Percentiles rank a stretch among this genome's conserved stretches.
Conservation (phyloP, 768 basidiomycete genomes). For the Cubamyces sp. region DNA sequence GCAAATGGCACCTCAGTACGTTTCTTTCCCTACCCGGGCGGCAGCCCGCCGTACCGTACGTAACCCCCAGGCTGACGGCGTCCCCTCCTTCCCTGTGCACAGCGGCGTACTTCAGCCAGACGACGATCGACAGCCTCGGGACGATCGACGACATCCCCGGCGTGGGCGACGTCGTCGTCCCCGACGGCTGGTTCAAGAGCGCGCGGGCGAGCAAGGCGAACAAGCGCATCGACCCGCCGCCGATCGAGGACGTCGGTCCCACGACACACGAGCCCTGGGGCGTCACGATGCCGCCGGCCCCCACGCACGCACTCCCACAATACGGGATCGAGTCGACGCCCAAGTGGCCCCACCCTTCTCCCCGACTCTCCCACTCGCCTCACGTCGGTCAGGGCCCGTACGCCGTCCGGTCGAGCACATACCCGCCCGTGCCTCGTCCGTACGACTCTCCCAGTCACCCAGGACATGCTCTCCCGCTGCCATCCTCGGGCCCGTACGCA, state of each 20-base stretch:
- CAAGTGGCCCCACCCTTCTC: constrained; percentile 13
- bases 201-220: constrained; percentile 66
- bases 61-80: neutral
- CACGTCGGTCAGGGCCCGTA: constrained; percentile 7
- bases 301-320: constrained; percentile 12
- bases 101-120: constrained; percentile 89
- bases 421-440: constrained; percentile 16
- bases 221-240: constrained; percentile 33
- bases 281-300: constrained; percentile 18
- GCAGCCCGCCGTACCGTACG: neutral
- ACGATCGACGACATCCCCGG: constrained; percentile 73
- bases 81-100: neutral
- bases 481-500: constrained; percentile 7
- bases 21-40: constrained; percentile 13
- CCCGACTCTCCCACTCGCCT: constrained; percentile 11
- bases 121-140: constrained; percentile 67
- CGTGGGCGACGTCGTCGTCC: constrained; percentile 67
- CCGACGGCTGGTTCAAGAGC: constrained; percentile 79
- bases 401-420: constrained; percentile 15
- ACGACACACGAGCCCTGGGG: constrained; percentile 31
- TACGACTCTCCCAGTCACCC: constrained; percentile 20
- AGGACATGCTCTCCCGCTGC: neutral
- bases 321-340: constrained; percentile 12
- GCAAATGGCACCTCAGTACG: constrained; percentile 59
- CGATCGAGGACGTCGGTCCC: constrained; percentile 29